Conservation (phyloP, 495 filamentous ascomycete species). For the Xylona heveae region DNA sequence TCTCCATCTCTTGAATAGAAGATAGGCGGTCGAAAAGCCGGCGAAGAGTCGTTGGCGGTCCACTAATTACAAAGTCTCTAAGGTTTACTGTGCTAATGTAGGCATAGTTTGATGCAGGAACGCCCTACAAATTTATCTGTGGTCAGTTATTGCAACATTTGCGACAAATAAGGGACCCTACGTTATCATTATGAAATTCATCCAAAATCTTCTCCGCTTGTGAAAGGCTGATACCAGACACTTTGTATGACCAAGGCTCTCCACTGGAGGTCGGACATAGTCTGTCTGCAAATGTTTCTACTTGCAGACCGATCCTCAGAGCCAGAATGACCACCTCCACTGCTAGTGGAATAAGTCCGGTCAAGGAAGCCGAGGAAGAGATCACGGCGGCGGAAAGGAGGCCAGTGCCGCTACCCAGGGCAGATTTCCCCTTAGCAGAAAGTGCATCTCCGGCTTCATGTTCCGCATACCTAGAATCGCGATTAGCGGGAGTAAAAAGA, state of each 20-base stretch:
- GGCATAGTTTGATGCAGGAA: neutral
- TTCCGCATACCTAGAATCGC: neutral
- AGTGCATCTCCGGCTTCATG: too few relatives aligned
- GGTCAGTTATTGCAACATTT: neutral
- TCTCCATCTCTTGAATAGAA: slow-evolving; percentile 28
- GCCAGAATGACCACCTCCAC: slow-evolving; percentile 1
- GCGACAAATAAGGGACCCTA: neutral
- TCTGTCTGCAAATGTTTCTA: neutral
- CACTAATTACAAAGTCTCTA: neutral
- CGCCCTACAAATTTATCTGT: neutral
- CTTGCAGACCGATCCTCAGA: neutral
- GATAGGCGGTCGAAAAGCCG: neutral
- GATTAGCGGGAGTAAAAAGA: neutral
- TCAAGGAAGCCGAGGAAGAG: slow-evolving; percentile 3
- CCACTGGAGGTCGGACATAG: neutral
- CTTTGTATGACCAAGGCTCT: slow-evolving; percentile 3
- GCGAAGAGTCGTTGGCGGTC: neutral
- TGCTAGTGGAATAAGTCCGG: slow-evolving; percentile 1
- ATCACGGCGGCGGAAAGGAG: slow-evolving; percentile 3
- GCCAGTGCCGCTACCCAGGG: slow-evolving; percentile 4
- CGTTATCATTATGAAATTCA: slow-evolving; percentile 4
- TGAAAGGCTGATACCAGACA: neutral
- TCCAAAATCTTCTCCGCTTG: neutral
- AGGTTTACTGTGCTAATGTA: neutral
- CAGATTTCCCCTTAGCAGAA: too few relatives aligned